Evolutionary conservation across 2,329 filamentous ascomycete genomes (phyloP).

Genomic region (Claviceps sp.): DNA sequence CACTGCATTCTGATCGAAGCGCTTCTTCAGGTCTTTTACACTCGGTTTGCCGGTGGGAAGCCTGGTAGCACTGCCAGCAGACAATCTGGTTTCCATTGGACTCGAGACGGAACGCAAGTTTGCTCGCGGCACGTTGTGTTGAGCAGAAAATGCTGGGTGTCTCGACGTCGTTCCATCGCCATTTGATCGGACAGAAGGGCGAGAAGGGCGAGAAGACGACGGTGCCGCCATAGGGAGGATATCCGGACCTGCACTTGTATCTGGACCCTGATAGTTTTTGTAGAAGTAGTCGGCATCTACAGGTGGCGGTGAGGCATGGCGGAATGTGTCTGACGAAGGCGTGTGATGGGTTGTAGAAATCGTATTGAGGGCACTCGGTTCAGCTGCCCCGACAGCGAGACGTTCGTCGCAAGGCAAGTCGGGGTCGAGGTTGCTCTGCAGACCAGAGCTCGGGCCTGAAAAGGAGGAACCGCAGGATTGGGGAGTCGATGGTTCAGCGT

Average conservation of each 20-base stretch:
- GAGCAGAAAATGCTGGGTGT: slow-evolving; percentile 28
- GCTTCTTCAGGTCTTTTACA: slow-evolving; percentile 68
- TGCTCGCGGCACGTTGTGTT: slow-evolving; percentile 27
- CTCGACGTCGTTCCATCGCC: slow-evolving; percentile 36
- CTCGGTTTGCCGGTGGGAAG: slow-evolving; percentile 41
- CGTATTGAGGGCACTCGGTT: slow-evolving; percentile 1
- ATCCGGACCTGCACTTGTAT: slow-evolving; percentile 22
- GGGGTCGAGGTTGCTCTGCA: slow-evolving; percentile 4
- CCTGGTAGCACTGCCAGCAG: slow-evolving; percentile 15
- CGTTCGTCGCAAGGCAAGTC: slow-evolving; percentile 8
- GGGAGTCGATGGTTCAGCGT: slow-evolving; percentile 5
- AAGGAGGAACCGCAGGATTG: neutral
- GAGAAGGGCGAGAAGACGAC: slow-evolving; percentile 18
- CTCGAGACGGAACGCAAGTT: slow-evolving; percentile 41
- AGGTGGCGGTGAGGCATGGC: slow-evolving; percentile 27
- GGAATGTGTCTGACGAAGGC: slow-evolving; percentile 12
- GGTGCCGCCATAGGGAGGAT: slow-evolving; percentile 21
- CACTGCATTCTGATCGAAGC: slow-evolving; percentile 52
- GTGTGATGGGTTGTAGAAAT: slow-evolving; percentile 6
- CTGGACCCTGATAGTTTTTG: slow-evolving; percentile 31
- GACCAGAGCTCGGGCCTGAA: neutral
- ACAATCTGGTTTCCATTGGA: slow-evolving; percentile 33
- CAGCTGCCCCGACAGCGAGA: neutral
- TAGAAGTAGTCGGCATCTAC: slow-evolving; percentile 44
- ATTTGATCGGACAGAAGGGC: slow-evolving; percentile 34